Conservation (phyloP, 768 basidiomycete genomes). For the Hygrocybe coccinea region DNA sequence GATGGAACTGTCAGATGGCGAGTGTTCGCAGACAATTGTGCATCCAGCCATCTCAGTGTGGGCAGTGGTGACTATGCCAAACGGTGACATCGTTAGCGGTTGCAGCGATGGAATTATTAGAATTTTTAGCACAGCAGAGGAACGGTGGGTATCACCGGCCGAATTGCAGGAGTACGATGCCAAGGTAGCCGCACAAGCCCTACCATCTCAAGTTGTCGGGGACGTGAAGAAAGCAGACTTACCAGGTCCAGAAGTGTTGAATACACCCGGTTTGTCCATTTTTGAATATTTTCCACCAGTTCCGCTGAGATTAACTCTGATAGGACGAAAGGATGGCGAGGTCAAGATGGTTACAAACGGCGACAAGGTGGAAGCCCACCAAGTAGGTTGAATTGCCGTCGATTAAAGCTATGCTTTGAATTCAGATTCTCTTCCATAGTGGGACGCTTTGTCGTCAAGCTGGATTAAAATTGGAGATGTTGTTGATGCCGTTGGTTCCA, state of each 20-base stretch:
- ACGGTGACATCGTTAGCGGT: constrained; percentile 89
- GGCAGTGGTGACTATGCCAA: constrained; percentile 82
- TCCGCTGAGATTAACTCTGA: neutral
- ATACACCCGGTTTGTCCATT: constrained; percentile 54
- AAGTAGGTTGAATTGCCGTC: constrained; percentile 44
- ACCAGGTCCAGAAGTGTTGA: constrained; percentile 78
- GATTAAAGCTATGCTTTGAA: neutral
- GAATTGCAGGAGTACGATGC: constrained; percentile 70
- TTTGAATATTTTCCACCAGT: neutral
- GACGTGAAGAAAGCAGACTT: constrained; percentile 91
- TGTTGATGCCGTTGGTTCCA: constrained; percentile 87
- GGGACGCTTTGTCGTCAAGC: constrained; percentile 60
- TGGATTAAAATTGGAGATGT: constrained; percentile 98
- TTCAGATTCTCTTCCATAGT: constrained; percentile 45
- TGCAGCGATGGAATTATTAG: constrained; percentile 84
- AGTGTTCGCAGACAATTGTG: constrained; percentile 81
- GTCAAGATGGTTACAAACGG: constrained; percentile 86
- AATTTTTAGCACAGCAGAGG: constrained; percentile 72
- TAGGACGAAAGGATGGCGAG: constrained; percentile 91
- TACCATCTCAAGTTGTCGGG: constrained; percentile 84
- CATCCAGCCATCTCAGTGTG: constrained; percentile 98
- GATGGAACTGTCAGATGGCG: constrained; percentile 55
- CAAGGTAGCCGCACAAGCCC: constrained; percentile 67
- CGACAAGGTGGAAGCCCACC: constrained; percentile 82
- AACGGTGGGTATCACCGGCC: constrained; percentile 64